A percentile compares a stretch with the other conserved stretches of the same genome.
These are phyloP conservation scores for Inonotus obliquus DNA, from an alignment of 1,284 basidiomycete genomes.

Conservation along the genomic window DNA sequence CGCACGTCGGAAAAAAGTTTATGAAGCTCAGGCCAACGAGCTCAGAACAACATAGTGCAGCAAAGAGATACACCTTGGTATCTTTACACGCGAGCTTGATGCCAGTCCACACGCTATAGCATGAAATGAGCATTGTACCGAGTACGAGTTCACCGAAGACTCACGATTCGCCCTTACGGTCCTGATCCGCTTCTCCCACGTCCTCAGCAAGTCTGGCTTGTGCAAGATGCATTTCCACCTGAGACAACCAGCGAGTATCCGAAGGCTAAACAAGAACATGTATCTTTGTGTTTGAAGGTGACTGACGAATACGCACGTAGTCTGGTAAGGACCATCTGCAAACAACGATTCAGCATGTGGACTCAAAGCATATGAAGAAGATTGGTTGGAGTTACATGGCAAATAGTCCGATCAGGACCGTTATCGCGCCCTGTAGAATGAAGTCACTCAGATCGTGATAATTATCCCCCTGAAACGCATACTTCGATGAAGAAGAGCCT, in stretches of 20 bases:
- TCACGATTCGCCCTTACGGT: conserved; percentile 28
- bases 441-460: not conserved
- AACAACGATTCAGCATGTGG: not conserved
- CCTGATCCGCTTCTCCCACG: conserved; percentile 34
- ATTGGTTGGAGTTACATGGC: conserved; percentile 14
- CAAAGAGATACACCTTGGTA: conserved; percentile 32
- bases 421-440: conserved; percentile 18
- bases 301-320: conserved; percentile 19
- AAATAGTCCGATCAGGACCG: conserved; percentile 18
- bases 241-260: conserved; percentile 41
- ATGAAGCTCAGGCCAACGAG: conserved; percentile 35
- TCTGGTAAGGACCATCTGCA: conserved; percentile 25
- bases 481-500: conserved; percentile 29
- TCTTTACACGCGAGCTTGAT: conserved; percentile 31
- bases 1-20: conserved; percentile 33
- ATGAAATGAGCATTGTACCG: not conserved
- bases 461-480: conserved; percentile 9
- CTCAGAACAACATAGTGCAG: conserved; percentile 21
- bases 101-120: conserved; percentile 21
- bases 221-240: conserved; percentile 36
- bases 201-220: conserved; percentile 43
- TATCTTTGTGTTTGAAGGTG: not conserved
- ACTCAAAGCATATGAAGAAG: not conserved
- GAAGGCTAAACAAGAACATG: conserved; percentile 17
- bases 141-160: conserved; percentile 15